Evolutionary conservation across 768 basidiomycete genomes (phyloP).

Genomic region (Cantharellus cinnabarinus): DNA sequence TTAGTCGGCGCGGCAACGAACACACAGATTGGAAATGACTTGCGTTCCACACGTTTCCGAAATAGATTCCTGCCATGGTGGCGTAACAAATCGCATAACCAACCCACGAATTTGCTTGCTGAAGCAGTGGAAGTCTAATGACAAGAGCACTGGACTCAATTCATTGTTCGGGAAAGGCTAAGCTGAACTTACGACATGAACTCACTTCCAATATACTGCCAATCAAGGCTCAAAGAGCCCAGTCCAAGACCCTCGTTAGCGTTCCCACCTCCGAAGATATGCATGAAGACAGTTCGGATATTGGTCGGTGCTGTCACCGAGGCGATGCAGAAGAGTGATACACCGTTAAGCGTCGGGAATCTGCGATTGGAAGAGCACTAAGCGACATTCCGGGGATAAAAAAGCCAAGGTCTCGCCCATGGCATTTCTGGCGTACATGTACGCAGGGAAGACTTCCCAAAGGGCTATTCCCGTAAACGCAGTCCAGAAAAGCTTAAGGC

Average conservation of each 20-base stretch:
- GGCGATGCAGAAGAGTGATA: conserved; percentile 21
- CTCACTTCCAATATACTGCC: conserved; percentile 38
- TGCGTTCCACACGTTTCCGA: conserved; percentile 41
- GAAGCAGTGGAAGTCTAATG: neutral
- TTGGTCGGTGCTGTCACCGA: conserved; percentile 32
- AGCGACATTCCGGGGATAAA: neutral
- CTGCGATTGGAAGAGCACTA: conserved; percentile 1
- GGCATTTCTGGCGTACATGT: conserved; percentile 9
- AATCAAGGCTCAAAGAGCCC: conserved; percentile 41
- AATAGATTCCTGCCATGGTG: conserved; percentile 35
- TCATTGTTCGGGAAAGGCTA: neutral
- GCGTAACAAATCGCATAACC: conserved; percentile 34
- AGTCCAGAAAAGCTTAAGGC: conserved; percentile 12
- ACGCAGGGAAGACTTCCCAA: conserved; percentile 11
- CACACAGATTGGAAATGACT: conserved; percentile 11
- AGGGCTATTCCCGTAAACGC: conserved; percentile 9
- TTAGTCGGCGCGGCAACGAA: too few relatives aligned
- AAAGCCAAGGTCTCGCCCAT: neutral
- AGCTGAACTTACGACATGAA: conserved; percentile 14
- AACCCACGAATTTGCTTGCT: conserved; percentile 34
- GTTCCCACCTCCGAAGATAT: conserved; percentile 43
- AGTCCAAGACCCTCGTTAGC: conserved; percentile 51
- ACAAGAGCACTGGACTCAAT: neutral
- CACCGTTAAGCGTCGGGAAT: conserved; percentile 13
- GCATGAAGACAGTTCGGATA: conserved; percentile 29